A percentile compares a stretch with the other conserved stretches of the same genome.
These are phyloP conservation scores for Omphalea diandra DNA, from an alignment of 441 rosid species.

Conservation along the genomic window DNA sequence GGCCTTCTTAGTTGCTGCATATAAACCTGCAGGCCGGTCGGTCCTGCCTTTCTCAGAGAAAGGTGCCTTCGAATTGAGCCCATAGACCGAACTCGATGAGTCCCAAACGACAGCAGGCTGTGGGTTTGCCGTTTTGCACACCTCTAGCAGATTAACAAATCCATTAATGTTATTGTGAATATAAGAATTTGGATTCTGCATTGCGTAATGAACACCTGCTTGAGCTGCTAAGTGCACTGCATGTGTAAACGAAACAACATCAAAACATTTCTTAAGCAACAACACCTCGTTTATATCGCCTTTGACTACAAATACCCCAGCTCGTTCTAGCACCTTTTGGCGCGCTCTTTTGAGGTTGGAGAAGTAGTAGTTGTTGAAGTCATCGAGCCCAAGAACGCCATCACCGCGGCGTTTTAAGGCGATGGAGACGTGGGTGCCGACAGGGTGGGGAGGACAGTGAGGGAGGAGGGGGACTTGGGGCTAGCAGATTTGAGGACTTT, in stretches of 20 bases:
- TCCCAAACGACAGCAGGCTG: conserved; percentile 77
- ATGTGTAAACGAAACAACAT: conserved; percentile 56
- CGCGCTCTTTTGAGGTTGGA: conserved; percentile 55
- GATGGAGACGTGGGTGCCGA: conserved; percentile 60
- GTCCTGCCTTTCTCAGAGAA: conserved; percentile 73
- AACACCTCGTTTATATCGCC: conserved; percentile 59
- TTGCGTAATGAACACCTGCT: conserved; percentile 77
- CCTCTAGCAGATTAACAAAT: conserved; percentile 60
- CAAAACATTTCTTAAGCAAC: conserved; percentile 47
- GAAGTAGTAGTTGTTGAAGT: conserved; percentile 65
- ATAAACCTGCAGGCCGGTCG: conserved; percentile 72
- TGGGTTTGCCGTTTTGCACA: conserved; percentile 53
- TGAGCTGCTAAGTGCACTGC: conserved; percentile 85
- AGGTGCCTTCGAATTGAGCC: conserved; percentile 64
- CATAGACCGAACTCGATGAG: conserved; percentile 76
- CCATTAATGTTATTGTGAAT: conserved; percentile 63
- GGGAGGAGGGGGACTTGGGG: conserved; percentile 36
- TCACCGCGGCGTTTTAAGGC: conserved; percentile 68
- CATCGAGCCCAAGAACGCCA: conserved; percentile 76
- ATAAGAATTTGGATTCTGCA: conserved; percentile 72
- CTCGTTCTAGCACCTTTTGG: conserved; percentile 41
- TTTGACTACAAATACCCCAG: conserved; percentile 60
- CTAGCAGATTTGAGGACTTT: conserved; percentile 48
- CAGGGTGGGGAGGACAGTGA: conserved; percentile 62
- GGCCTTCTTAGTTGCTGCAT: conserved; percentile 81